A percentile compares a stretch with the other conserved stretches of the same genome.
These are phyloP conservation scores for Calonectria naviculata DNA, from an alignment of 2,329 filamentous ascomycete species.

Conservation along the genomic window DNA sequence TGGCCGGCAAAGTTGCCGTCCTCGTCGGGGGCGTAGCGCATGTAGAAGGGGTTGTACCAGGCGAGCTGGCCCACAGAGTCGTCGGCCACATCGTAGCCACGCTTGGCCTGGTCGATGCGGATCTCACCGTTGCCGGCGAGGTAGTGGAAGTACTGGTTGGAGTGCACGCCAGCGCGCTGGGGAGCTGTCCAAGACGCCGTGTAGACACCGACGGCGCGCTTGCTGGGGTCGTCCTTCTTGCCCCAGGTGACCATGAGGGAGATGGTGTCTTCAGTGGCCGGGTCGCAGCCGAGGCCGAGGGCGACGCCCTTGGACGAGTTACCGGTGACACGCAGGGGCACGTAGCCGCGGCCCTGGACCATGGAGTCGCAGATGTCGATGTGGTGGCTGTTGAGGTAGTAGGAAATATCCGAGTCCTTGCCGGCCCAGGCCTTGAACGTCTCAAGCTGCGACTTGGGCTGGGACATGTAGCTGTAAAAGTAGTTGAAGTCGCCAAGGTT, in stretches of 20 bases:
- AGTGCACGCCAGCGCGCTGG: conserved; percentile 93
- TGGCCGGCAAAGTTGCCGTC: conserved; percentile 95
- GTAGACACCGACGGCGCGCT: conserved; percentile 87
- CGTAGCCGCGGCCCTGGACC: conserved; percentile 78
- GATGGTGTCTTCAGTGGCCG: conserved; percentile 92
- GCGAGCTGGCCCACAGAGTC: conserved; percentile 76
- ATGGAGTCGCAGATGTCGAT: conserved; percentile 93
- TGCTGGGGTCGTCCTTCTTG: conserved; percentile 74
- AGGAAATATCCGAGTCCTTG: conserved; percentile 91
- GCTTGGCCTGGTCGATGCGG: conserved; percentile 90
- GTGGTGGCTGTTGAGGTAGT: conserved; percentile 97
- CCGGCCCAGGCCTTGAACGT: conserved; percentile 97
- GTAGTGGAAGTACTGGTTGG: conserved; percentile 97
- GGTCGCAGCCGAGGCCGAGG: conserved; percentile 79
- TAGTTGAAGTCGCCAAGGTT: conserved; percentile 96
- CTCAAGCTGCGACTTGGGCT: conserved; percentile 90
- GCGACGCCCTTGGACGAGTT: conserved; percentile 84
- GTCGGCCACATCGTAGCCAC: conserved; percentile 94
- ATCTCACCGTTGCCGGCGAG: conserved; percentile 87
- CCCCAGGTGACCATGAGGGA: conserved; percentile 90
- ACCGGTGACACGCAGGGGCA: conserved; percentile 82
- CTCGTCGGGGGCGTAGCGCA: conserved; percentile 94
- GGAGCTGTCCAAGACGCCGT: conserved; percentile 96
- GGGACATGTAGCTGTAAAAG: conserved; percentile 97
- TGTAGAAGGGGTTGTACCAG: conserved; percentile 97